Evolutionary conservation across 2,329 filamentous ascomycete species (phyloP).

Genomic region (Trichoderma semiorbis): DNA sequence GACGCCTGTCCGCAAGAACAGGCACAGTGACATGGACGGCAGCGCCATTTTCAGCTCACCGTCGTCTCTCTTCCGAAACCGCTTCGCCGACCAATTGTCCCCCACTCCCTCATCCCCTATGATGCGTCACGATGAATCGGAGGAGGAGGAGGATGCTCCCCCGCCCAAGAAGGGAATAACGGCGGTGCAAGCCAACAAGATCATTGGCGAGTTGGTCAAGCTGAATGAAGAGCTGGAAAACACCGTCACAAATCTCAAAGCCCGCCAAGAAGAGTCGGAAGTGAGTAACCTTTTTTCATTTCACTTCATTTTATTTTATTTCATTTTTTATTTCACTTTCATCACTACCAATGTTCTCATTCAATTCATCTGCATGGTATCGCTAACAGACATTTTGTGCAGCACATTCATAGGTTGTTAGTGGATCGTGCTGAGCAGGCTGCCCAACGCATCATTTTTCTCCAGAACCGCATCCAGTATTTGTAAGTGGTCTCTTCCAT

Average conservation of each 20-base stretch:
- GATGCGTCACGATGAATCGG: conserved; percentile 28
- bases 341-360: not conserved
- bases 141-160: conserved; percentile 25
- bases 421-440: conserved; percentile 56
- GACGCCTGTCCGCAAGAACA: conserved; percentile 25
- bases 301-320: not conserved
- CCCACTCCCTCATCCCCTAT: conserved; percentile 36
- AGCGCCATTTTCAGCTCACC: conserved; percentile 35
- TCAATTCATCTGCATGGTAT: not conserved
- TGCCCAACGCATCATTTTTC: conserved; percentile 55
- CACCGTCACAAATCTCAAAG: conserved; percentile 49
- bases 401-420: conserved; percentile 61
- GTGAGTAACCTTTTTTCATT: conserved; percentile 34
- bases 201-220: conserved; percentile 36
- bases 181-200: conserved; percentile 35
- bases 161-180: conserved; percentile 32
- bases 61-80: conserved; percentile 36
- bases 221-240: conserved; percentile 49
- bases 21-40: conserved; percentile 20
- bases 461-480: conserved; percentile 56
- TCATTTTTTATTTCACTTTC: not conserved
- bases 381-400: not conserved
- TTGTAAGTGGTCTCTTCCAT: conserved; percentile 42
- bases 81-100: conserved; percentile 34
- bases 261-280: conserved; percentile 58